phyloP scores from a whole-genome alignment of 345 rosid species.

The Clarkia xantiana region DNA sequence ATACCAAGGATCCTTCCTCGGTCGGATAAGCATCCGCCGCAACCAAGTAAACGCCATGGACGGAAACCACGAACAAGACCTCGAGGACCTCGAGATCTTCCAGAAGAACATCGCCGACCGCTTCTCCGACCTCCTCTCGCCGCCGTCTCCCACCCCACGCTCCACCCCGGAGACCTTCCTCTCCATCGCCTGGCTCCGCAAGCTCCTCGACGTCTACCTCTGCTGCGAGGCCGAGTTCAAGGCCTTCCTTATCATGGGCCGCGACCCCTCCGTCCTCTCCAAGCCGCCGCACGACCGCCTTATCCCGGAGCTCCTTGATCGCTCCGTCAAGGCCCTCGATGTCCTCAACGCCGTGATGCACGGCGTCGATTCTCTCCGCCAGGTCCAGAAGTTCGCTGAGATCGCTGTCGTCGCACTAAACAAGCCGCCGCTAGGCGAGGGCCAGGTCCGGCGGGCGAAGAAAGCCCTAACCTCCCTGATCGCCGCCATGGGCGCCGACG shows the following conservation, averaged over 20 bases:
- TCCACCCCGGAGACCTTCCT: constrained; percentile 27
- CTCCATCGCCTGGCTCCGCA: constrained; percentile 74
- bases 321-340: constrained; percentile 67
- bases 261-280: constrained; percentile 52
- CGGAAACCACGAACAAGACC: constrained; percentile 58
- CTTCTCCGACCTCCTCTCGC: constrained; percentile 42
- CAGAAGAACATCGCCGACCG: constrained; percentile 76
- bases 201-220: constrained; percentile 72
- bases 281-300: constrained; percentile 80
- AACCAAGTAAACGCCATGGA: constrained; percentile 82
- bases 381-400: constrained; percentile 59
- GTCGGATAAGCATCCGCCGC: constrained; percentile 79
- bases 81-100: constrained; percentile 67
- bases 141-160: constrained; percentile 4
- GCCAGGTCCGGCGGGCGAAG: constrained; percentile 63
- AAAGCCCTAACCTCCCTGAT: constrained; percentile 48
- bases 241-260: constrained; percentile 60
- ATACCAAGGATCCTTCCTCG: constrained; percentile 57
- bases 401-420: constrained; percentile 54
- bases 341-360: constrained; percentile 62
- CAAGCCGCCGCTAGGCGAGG: constrained; percentile 63
- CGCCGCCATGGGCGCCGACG: constrained; percentile 35
- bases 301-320: constrained; percentile 66
- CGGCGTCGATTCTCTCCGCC: constrained; percentile 64
- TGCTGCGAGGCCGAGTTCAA: constrained; percentile 97